phyloP scores from a whole-genome alignment of 106 monocot species.

The Alisma plantagoaquatica region DNA sequence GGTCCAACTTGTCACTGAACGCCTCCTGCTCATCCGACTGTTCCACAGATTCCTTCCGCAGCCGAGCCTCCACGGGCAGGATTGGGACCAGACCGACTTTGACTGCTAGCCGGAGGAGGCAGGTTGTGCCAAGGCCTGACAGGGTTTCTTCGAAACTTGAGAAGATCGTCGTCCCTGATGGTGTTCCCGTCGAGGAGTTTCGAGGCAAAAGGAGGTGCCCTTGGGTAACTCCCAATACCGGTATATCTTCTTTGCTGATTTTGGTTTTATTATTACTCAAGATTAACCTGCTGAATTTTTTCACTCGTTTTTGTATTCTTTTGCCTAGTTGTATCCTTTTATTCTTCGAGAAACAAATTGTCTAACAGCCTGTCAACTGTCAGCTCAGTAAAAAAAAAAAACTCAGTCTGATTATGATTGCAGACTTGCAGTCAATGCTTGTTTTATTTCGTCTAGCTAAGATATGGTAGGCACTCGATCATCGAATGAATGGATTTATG shows the following conservation, averaged over 20 bases:
- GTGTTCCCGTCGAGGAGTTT: constrained; percentile 18
- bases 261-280: too few relatives aligned
- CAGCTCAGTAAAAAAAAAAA: too few relatives aligned
- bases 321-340: too few relatives aligned
- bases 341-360: too few relatives aligned
- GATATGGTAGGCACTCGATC: too few relatives aligned
- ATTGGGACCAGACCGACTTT: constrained; percentile 26
- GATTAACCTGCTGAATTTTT: too few relatives aligned
- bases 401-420: too few relatives aligned
- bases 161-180: constrained; percentile 21
- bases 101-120: constrained; percentile 22
- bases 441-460: too few relatives aligned
- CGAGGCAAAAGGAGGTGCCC: constrained; percentile 59
- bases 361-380: too few relatives aligned
- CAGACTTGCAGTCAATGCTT: too few relatives aligned
- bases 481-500: too few relatives aligned
- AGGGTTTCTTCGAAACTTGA: constrained; percentile 27
- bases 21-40: constrained; percentile 94
- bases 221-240: constrained; percentile 82
- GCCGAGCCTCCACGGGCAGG: constrained; percentile 80
- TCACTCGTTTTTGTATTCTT: too few relatives aligned
- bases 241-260: constrained; percentile 29
- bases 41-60: constrained; percentile 62
- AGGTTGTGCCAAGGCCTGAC: constrained; percentile 21
- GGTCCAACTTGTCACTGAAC: constrained; percentile 67